A percentile compares a stretch with the other conserved stretches of the same genome.
Conservation (phyloP, 176 grass and related monocot genomes). For the Lolium perenne region DNA sequence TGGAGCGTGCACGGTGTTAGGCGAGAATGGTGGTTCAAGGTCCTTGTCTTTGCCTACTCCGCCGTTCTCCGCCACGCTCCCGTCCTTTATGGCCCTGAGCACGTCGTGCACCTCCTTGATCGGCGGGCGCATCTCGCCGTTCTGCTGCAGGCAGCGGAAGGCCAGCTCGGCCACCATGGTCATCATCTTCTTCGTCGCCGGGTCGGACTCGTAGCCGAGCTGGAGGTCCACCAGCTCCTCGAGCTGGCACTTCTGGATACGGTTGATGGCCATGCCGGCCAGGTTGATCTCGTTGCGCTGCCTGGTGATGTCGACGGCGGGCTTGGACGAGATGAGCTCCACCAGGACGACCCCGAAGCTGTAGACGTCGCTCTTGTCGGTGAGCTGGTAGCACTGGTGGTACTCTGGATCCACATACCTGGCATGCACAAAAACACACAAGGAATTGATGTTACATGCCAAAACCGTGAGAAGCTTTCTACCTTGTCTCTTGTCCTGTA, state of each 20-base stretch:
- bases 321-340: slow-evolving; percentile 93
- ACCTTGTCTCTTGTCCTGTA: background rate
- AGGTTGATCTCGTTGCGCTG: slow-evolving; percentile 85
- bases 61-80: slow-evolving; percentile 32
- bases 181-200: slow-evolving; percentile 69
- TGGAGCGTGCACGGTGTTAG: slow-evolving; percentile 60
- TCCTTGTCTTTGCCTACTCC: slow-evolving; percentile 50
- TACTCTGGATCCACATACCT: slow-evolving; percentile 93
- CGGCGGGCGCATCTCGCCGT: slow-evolving; percentile 87
- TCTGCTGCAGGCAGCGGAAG: slow-evolving; percentile 89
- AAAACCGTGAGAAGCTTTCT: background rate
- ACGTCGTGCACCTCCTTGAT: slow-evolving; percentile 81
- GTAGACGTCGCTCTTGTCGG: slow-evolving; percentile 90
- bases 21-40: slow-evolving; percentile 41
- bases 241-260: slow-evolving; percentile 71
- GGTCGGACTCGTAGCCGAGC: slow-evolving; percentile 67
- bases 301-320: slow-evolving; percentile 73
- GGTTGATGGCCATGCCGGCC: slow-evolving; percentile 81
- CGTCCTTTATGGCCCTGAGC: slow-evolving; percentile 58
- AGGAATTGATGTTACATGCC: background rate
- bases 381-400: slow-evolving; percentile 92
- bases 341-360: slow-evolving; percentile 88
- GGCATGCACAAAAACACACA: background rate
- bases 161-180: slow-evolving; percentile 92
- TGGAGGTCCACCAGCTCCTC: slow-evolving; percentile 74